A percentile compares a stretch with the other conserved stretches of the same genome.
Evolutionary conservation across 2,329 filamentous ascomycete species (phyloP).

Genomic region (Xylaria sp.): DNA sequence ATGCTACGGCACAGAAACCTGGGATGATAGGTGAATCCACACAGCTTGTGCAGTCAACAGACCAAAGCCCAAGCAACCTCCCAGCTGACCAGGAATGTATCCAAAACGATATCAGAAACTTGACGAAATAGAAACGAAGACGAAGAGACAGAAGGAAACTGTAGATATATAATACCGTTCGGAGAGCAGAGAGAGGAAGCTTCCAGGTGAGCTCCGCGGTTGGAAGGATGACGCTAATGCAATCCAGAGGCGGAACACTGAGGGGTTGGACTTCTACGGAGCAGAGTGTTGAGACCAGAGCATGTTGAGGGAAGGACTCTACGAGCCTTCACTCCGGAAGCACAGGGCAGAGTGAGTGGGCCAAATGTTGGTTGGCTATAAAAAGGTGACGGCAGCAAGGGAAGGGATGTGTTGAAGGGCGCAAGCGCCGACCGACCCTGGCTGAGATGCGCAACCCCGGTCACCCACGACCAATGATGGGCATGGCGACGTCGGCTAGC

Average conservation of each 20-base stretch:
- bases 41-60: conserved; percentile 41
- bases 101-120: conserved; percentile 32
- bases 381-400: conserved; percentile 47
- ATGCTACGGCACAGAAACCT: conserved; percentile 8
- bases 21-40: conserved; percentile 29
- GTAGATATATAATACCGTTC: conserved; percentile 46
- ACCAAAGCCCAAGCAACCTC: conserved; percentile 42
- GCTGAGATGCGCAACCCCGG: conserved; percentile 42
- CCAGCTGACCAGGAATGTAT: conserved; percentile 41
- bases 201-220: conserved; percentile 38
- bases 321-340: conserved; percentile 38
- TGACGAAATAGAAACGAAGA: conserved; percentile 30
- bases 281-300: conserved; percentile 38
- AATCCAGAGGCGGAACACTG: conserved; percentile 32
- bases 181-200: conserved; percentile 34
- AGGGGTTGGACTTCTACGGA: conserved; percentile 33
- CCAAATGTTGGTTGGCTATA: conserved; percentile 52
- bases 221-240: conserved; percentile 46
- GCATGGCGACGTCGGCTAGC: conserved; percentile 45
- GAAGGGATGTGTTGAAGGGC: conserved; percentile 46
- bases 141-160: conserved; percentile 35
- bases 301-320: conserved; percentile 31
- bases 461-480: conserved; percentile 41
- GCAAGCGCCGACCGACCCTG: conserved; percentile 52
- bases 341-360: conserved; percentile 43